phyloP scores from a whole-genome alignment of 2,329 filamentous ascomycete species.

The Sordariomycetes sp. region DNA sequence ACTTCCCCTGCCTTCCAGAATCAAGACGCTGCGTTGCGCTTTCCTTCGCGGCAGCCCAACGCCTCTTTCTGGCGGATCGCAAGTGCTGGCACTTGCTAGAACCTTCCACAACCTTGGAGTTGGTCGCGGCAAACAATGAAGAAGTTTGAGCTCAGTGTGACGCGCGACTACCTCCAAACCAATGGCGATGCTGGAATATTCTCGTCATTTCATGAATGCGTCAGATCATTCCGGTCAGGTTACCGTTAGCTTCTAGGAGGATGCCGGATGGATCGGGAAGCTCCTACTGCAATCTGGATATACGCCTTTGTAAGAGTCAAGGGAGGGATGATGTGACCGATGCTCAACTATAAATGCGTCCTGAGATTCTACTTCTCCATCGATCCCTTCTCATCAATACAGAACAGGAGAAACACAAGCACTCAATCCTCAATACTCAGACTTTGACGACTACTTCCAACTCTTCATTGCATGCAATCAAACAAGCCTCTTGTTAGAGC shows the following conservation, averaged over 20 bases:
- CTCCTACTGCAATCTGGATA: background rate
- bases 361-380: background rate
- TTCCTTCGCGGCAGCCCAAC: background rate
- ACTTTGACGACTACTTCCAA: background rate
- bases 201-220: background rate
- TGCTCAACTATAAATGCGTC: background rate
- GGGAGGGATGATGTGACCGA: background rate
- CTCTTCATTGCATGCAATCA: background rate
- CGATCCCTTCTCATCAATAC: background rate
- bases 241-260: background rate
- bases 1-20: background rate
- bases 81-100: slow-evolving; percentile 1
- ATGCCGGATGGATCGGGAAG: background rate
- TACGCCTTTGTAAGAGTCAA: background rate
- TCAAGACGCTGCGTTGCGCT: background rate
- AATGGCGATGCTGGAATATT: background rate
- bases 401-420: background rate
- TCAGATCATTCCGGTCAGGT: background rate
- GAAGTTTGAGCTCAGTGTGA: background rate
- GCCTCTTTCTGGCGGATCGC: background rate
- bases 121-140: background rate
- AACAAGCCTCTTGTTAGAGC: background rate
- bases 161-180: background rate
- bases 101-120: background rate
- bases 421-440: background rate